Percentiles rank a stretch among this genome's conserved stretches.
Evolutionary conservation across 176 grass and related monocot species (phyloP).

Genomic region (Ensete glaucum): DNA sequence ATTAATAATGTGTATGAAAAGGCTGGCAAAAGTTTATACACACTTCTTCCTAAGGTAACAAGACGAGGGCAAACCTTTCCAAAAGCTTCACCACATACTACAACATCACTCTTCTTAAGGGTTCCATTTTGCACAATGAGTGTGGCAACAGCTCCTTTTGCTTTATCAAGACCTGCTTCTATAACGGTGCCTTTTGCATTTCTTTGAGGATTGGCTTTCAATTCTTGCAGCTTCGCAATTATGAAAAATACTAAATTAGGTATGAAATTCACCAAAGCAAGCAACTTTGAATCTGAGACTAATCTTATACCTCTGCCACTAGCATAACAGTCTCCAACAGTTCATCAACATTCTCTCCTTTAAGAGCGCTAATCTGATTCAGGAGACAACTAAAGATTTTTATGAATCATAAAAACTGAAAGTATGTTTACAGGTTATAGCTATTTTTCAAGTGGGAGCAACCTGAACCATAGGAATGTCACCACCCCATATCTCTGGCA

Average conservation of each 20-base stretch:
- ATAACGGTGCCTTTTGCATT: constrained; percentile 94
- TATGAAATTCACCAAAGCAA: neutral
- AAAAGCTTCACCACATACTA: constrained; percentile 87
- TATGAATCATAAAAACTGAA: neutral
- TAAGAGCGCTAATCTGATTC: constrained; percentile 90
- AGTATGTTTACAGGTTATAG: neutral
- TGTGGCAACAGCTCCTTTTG: constrained; percentile 70
- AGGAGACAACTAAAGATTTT: constrained; percentile 21
- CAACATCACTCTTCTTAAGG: constrained; percentile 71
- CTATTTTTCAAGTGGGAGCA: neutral
- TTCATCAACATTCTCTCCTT: constrained; percentile 84
- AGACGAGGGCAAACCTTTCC: constrained; percentile 57
- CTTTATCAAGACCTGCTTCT: constrained; percentile 87
- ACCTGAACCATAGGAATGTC: constrained; percentile 91
- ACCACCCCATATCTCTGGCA: constrained; percentile 95
- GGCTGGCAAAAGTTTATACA: neutral
- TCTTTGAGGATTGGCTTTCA: constrained; percentile 93
- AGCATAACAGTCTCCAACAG: constrained; percentile 94
- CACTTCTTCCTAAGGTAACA: neutral
- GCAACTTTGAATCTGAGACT: constrained; percentile 8
- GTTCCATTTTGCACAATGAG: constrained; percentile 97
- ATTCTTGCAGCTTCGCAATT: constrained; percentile 79
- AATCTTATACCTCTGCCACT: constrained; percentile 64
- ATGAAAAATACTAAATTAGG: neutral
- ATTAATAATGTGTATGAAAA: neutral